phyloP scores from a whole-genome alignment of 108 stramenopile species.

The Cyclotella kingstonii region DNA sequence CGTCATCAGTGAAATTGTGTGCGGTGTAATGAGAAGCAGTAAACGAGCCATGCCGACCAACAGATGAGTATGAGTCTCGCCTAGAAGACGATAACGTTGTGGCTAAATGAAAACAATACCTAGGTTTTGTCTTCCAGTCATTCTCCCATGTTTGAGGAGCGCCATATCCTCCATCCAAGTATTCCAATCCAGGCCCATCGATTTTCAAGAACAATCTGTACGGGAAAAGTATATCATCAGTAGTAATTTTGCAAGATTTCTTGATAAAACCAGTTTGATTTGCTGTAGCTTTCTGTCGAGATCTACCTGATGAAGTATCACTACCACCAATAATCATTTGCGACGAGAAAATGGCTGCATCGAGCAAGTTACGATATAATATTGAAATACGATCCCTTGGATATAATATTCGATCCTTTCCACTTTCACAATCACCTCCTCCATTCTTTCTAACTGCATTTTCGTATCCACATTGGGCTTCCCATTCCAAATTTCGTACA shows the following conservation, averaged over 20 bases:
- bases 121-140: slow-evolving; percentile 39
- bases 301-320: not conserved
- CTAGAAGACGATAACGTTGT: not conserved
- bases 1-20: slow-evolving; percentile 11
- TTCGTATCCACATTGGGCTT: slow-evolving; percentile 21
- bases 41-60: slow-evolving; percentile 5
- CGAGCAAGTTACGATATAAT: slow-evolving; percentile 30
- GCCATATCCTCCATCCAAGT: slow-evolving; percentile 30
- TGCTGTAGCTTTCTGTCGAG: slow-evolving; percentile 9
- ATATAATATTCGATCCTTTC: not conserved
- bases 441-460: not conserved
- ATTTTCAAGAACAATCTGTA: slow-evolving; percentile 37
- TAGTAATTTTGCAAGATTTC: slow-evolving; percentile 22
- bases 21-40: slow-evolving; percentile 20
- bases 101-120: slow-evolving; percentile 40
- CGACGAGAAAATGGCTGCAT: slow-evolving; percentile 27
- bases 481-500: slow-evolving; percentile 16
- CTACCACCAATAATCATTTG: slow-evolving; percentile 3
- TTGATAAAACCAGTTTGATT: slow-evolving; percentile 37
- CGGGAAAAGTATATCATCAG: slow-evolving; percentile 37
- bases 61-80: slow-evolving; percentile 2
- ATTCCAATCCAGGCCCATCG: slow-evolving; percentile 24
- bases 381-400: slow-evolving; percentile 35
- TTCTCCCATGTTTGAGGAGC: not conserved
- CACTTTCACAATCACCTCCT: not conserved